A percentile compares a stretch with the other conserved stretches of the same genome.
phyloP scores from a whole-genome alignment of 2,329 filamentous ascomycete species.

The Eutypa lata region DNA sequence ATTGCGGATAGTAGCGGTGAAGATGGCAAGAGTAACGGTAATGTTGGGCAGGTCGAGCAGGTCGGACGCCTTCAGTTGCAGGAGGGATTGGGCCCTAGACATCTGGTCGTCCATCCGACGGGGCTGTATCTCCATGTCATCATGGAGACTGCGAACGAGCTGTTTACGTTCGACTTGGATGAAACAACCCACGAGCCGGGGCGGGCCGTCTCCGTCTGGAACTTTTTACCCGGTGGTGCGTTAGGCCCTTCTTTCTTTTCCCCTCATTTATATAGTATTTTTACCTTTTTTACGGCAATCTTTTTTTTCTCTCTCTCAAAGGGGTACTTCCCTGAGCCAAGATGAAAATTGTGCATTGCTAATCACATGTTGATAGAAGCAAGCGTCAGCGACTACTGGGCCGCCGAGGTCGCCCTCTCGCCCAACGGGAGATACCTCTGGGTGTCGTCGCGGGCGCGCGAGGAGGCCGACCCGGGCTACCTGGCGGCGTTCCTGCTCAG shows the following conservation, averaged over 20 bases:
- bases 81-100: constrained; percentile 9
- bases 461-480: constrained; percentile 9
- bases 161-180: constrained; percentile 9
- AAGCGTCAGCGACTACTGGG: constrained; percentile 13
- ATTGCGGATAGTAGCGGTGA: background rate
- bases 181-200: constrained; percentile 1
- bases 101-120: constrained; percentile 10
- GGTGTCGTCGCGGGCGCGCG: constrained; percentile 12
- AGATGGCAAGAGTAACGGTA: background rate
- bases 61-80: background rate
- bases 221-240: constrained; percentile 11
- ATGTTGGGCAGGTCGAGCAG: background rate
- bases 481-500: constrained; percentile 14
- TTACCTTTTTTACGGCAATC: background rate
- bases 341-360: no score
- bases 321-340: background rate
- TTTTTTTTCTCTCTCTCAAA: background rate
- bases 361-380: no score
- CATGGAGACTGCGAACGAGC: constrained; percentile 12
- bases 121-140: constrained; percentile 15
- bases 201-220: constrained; percentile 3
- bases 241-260: no score
- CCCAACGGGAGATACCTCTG: constrained; percentile 13
- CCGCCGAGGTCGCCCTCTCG: constrained; percentile 19
- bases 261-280: background rate